These are phyloP conservation scores for Fusarium torreyae DNA, from an alignment of 2,329 filamentous ascomycete genomes.

Conservation along the genomic window DNA sequence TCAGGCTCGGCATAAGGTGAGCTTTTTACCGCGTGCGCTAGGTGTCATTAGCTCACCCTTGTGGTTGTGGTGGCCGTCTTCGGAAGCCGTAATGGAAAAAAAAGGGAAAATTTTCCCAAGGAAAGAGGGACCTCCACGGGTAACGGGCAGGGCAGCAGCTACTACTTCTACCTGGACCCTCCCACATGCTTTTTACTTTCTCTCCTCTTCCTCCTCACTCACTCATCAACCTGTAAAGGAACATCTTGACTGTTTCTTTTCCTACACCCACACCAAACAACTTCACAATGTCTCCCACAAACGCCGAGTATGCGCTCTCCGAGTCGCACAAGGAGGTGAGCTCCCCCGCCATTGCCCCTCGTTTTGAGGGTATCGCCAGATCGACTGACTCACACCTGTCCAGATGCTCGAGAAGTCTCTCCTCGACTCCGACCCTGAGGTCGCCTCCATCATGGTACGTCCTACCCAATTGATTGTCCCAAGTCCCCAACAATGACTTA, in stretches of 20 bases:
- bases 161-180: conserved; percentile 38
- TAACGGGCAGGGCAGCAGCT: conserved; percentile 16
- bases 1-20: conserved; percentile 29
- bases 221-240: conserved; percentile 26
- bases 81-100: conserved; percentile 38
- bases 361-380: conserved; percentile 16
- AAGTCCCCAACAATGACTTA: conserved; percentile 47
- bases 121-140: conserved; percentile 30
- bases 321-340: conserved; percentile 69
- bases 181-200: conserved; percentile 36
- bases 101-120: conserved; percentile 34
- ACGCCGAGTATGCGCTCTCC: conserved; percentile 67
- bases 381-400: conserved; percentile 36
- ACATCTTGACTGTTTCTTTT: conserved; percentile 21
- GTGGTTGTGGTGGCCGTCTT: conserved; percentile 34
- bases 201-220: conserved; percentile 26
- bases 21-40: conserved; percentile 40
- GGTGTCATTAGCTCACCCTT: conserved; percentile 15
- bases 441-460: conserved; percentile 95
- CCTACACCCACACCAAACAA: conserved; percentile 31
- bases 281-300: conserved; percentile 59
- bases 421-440: conserved; percentile 91
- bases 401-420: conserved; percentile 97
- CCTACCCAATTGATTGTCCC: conserved; percentile 18
- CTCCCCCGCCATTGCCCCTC: conserved; percentile 48